phyloP scores from a whole-genome alignment of 2,329 filamentous ascomycete species.

The Xylariaceae sp. region DNA sequence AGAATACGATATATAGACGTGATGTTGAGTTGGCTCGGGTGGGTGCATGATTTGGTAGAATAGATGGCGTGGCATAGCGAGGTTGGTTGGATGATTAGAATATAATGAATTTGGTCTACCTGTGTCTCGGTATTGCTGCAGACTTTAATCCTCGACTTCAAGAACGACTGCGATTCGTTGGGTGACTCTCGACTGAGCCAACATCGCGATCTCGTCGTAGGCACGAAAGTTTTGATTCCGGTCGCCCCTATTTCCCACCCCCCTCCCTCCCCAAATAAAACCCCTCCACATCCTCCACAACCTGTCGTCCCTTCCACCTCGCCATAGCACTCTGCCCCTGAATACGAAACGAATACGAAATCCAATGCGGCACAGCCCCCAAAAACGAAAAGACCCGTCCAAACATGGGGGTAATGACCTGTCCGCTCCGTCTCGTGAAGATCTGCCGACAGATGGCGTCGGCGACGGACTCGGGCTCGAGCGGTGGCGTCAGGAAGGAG shows the following conservation, averaged over 20 bases:
- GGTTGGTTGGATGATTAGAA: background rate
- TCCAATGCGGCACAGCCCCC: constrained; percentile 57
- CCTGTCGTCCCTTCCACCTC: constrained; percentile 43
- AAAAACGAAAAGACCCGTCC: constrained; percentile 39
- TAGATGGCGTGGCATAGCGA: background rate
- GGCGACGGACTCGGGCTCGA: constrained; percentile 59
- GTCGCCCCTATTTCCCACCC: constrained; percentile 6
- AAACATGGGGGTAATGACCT: constrained; percentile 50
- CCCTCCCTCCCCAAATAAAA: constrained; percentile 31
- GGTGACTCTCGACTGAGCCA: no score
- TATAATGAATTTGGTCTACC: background rate
- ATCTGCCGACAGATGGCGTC: constrained; percentile 58
- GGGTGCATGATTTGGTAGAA: no score
- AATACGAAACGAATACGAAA: constrained; percentile 49
- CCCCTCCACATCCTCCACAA: constrained; percentile 41
- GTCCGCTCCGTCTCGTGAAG: constrained; percentile 50
- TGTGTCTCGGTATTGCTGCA: background rate
- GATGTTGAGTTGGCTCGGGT: no score
- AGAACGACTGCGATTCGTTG: no score
- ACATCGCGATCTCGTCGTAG: no score
- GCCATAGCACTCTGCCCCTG: constrained; percentile 39
- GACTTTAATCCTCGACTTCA: no score
- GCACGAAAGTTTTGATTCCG: background rate
- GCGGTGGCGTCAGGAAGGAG: constrained; percentile 46
- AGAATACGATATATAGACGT: no score